These are phyloP conservation scores for Aspergillus ochraceus DNA, from an alignment of 2,329 filamentous ascomycete species.

Conservation along the genomic window DNA sequence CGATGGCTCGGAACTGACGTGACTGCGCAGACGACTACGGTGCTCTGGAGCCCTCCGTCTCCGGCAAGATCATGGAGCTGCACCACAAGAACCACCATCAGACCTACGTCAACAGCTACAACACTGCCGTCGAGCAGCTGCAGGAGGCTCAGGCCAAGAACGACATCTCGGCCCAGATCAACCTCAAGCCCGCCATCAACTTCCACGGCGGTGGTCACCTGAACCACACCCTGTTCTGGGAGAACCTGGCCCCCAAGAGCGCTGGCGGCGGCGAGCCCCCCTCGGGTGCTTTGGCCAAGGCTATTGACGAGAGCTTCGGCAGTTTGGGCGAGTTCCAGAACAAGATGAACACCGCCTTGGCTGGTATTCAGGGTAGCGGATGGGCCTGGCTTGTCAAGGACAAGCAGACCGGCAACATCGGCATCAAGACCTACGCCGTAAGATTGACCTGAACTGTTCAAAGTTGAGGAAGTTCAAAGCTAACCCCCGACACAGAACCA, in stretches of 20 bases:
- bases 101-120: constrained; percentile 88
- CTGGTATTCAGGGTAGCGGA: constrained; percentile 65
- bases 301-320: constrained; percentile 61
- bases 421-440: constrained; percentile 65
- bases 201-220: constrained; percentile 65
- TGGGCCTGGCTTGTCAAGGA: constrained; percentile 66
- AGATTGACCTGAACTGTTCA: constrained; percentile 18
- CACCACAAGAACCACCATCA: constrained; percentile 95
- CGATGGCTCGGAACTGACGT: not conserved
- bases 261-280: constrained; percentile 64
- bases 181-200: constrained; percentile 62
- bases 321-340: constrained; percentile 60
- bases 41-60: constrained; percentile 82
- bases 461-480: not conserved
- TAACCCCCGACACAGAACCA: constrained; percentile 61
- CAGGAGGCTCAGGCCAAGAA: constrained; percentile 56
- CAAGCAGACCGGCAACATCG: constrained; percentile 57
- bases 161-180: constrained; percentile 59
- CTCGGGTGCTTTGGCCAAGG: constrained; percentile 55
- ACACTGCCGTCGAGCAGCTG: constrained; percentile 73
- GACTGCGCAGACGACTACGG: constrained; percentile 81
- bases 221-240: constrained; percentile 67
- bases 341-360: constrained; percentile 64
- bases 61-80: constrained; percentile 91
- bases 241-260: constrained; percentile 64